Base-by-base conservation (phyloP, 2,329 filamentous ascomycete species). In the Arthrobotrys sinensis region DNA sequence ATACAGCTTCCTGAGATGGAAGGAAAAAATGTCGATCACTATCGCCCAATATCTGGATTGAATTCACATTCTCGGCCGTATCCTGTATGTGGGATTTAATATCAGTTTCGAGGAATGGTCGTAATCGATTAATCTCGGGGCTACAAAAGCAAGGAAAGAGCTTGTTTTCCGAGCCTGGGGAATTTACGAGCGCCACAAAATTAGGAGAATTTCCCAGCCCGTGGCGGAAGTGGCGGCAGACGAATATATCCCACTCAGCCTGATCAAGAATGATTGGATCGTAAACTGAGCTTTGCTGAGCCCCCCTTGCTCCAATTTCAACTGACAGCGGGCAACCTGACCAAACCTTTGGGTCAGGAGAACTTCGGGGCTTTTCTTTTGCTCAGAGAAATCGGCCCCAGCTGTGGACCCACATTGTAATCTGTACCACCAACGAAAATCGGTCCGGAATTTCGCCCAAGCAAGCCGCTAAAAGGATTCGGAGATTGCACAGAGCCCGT, bases 281-380 rank as follows among this genome's bases (percentile, higher is more conserved):
- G 21, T 38, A 43, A 16, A 43, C 19, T 5, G n/a, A 36, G 45
- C 48, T 24, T 45, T 43, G 40, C 55, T 67, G 68, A 45, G 32
- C 43, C 68, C 53, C 70, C 64, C 57, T 65, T 67, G 65, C 34
- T 45, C 63, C 32, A 63, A 71, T 78, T 78, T 66, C 63, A 43
- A 69, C 66, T 78, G 75, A 78, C 75, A 78, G 75, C 75, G 75
- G 75, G 67, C 75, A 72, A 73, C 65, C 67, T 70, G 65, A 71
- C 73, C 75, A 63, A 40, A 67, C 53, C 62, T 63, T 57, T 78
- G 75, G 75, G 75, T 78, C 75, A 78, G 75, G 75, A 78, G 75
- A 77, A 70, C 38, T 19, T 57, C 34, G 11, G 14, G 21, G 48
- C 32, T 4, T 36, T 50, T 28, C 45, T 63, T 55, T 67, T 65